phyloP scores from a whole-genome alignment of 1,284 basidiomycete genomes.

The Mrakiaceae sp. region DNA sequence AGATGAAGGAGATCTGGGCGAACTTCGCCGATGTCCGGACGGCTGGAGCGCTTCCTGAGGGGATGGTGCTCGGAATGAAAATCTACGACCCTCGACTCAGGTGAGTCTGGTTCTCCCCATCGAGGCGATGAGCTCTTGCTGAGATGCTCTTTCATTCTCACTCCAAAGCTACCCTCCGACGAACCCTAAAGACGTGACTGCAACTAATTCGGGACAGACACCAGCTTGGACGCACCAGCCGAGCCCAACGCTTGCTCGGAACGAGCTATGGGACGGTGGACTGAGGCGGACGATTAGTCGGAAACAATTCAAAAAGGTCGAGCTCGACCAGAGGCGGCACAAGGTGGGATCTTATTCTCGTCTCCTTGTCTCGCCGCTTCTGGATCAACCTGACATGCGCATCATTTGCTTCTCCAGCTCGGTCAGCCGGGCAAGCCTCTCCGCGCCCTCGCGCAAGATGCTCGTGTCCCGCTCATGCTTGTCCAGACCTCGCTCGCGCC shows the following conservation, averaged over 20 bases:
- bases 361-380: neutral
- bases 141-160: neutral
- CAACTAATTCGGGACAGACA: slow-evolving; percentile 18
- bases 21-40: slow-evolving; percentile 50
- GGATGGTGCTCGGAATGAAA: slow-evolving; percentile 61
- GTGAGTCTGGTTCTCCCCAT: slow-evolving; percentile 32
- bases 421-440: slow-evolving; percentile 64
- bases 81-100: slow-evolving; percentile 69
- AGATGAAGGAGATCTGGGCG: slow-evolving; percentile 64
- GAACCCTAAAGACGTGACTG: slow-evolving; percentile 44
- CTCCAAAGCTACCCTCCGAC: slow-evolving; percentile 60
- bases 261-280: slow-evolving; percentile 58
- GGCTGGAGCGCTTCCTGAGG: slow-evolving; percentile 53
- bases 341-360: slow-evolving; percentile 40
- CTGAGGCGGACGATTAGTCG: slow-evolving; percentile 44
- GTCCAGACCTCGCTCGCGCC: slow-evolving; percentile 50
- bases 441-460: slow-evolving; percentile 54
- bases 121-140: neutral
- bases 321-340: slow-evolving; percentile 64
- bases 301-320: slow-evolving; percentile 66
- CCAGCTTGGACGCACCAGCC: slow-evolving; percentile 40
- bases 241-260: slow-evolving; percentile 47
- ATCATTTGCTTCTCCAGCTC: slow-evolving; percentile 39
- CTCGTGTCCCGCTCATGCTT: slow-evolving; percentile 66
- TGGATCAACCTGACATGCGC: neutral